Evolutionary conservation across 2,329 filamentous ascomycete genomes (phyloP), one percentile per base, ranked within the genome.

Genomic region (Trichophaea hybrida): DNA sequence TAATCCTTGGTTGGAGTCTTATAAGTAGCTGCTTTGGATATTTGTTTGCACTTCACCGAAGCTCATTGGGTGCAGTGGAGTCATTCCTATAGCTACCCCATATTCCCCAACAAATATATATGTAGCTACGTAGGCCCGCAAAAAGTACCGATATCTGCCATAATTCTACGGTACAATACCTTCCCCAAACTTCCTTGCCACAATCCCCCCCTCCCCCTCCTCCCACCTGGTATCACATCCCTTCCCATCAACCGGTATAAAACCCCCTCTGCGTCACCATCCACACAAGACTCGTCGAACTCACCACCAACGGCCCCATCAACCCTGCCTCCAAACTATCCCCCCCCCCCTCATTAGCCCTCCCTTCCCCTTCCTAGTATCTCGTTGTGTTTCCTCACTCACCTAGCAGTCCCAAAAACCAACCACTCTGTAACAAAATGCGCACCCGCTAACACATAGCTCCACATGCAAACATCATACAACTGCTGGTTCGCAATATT

Each of bases 371-470:
- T 13, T 40, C 50, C 48, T n/a, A n/a, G n/a, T n/a, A n/a, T n/a
- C n/a, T n/a, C 34, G 5, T 32, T 52, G 5, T 32, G 7, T 31
- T 6, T 38, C 58, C 33, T 51, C 12, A 43, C 32, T 70, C 85
- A 80, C 65, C 78, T 80, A 67, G 88, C 83, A 17, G 82, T 91
- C 68, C 84, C 84, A 74, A 85, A 96, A 3, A 89, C 72, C 65
- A 86, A 75, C 76, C 87, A 85, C 77, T 98, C 93, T 66, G 79
- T 84, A 62, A 81, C 77, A 72, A 90, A 96, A 74, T 91, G 90
- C 44, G 75, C 74, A 57, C 86, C 79, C 0, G 90, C 90, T 58
- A 94, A 77, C 1, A 81, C 78, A 71, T 91, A 94, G 6, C 86
- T 93, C 79, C 84, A 87, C 66, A 93, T 75, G 13, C 85, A 85